A percentile compares a stretch with the other conserved stretches of the same genome.
Conservation (phyloP, 495 filamentous ascomycete genomes). For the Darksidea phi region DNA sequence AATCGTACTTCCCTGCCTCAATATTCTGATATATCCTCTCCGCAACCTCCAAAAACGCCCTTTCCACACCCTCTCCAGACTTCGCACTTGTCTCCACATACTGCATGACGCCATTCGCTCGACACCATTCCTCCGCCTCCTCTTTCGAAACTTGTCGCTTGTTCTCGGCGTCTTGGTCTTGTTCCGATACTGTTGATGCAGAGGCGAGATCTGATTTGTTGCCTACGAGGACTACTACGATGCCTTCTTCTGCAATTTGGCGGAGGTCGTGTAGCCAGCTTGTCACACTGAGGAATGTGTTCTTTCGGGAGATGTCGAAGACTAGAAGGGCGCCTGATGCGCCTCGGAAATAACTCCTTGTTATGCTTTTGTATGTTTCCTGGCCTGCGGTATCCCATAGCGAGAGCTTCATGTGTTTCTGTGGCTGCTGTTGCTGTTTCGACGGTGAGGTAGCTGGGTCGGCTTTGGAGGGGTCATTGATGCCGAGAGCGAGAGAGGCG, state of each 20-base stretch:
- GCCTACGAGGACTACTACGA: conserved; percentile 89
- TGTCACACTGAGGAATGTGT: conserved; percentile 81
- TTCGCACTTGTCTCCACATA: conserved; percentile 98
- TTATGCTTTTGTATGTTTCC: conserved; percentile 95
- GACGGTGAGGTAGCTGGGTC: conserved; percentile 12
- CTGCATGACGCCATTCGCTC: conserved; percentile 72
- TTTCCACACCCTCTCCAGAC: conserved; percentile 87
- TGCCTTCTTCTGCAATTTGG: conserved; percentile 88
- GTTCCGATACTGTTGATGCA: conserved; percentile 23
- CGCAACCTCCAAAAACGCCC: conserved; percentile 87
- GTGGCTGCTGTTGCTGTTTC: conserved; percentile 68
- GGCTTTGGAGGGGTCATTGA: conserved; percentile 45
- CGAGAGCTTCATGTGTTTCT: conserved; percentile 62
- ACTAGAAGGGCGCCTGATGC: conserved; percentile 89
- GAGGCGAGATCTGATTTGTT: conserved; percentile 84
- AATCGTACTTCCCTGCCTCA: conserved; percentile 85
- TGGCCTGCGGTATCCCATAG: conserved; percentile 98
- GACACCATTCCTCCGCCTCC: conserved; percentile 88
- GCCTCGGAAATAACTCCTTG: conserved; percentile 91
- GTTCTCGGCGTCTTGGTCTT: conserved; percentile 47
- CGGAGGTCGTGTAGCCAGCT: conserved; percentile 91
- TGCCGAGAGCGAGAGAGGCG: conserved; percentile 50
- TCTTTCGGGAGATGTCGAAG: conserved; percentile 84
- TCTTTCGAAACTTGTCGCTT: conserved; percentile 72
- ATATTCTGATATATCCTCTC: conserved; percentile 95